phyloP scores from a whole-genome alignment of 805 yeast species.

The Candida silvatica region DNA sequence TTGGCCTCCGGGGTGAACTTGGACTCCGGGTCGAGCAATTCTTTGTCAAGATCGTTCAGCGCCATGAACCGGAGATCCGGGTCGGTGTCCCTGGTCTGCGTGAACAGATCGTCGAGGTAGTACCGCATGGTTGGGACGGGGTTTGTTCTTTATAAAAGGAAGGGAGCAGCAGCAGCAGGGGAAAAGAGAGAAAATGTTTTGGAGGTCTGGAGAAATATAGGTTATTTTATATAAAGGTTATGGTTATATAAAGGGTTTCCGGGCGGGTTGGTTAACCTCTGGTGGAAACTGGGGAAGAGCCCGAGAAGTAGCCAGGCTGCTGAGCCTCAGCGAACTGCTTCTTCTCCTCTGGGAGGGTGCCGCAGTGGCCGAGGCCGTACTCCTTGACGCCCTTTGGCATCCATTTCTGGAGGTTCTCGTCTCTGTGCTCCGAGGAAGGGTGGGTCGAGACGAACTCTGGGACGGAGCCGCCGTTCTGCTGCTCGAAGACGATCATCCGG shows the following conservation, averaged over 20 bases:
- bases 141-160: neutral
- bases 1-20: constrained; percentile 30
- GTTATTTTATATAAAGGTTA: too few species aligned
- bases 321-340: too few species aligned
- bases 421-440: constrained; percentile 74
- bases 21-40: constrained; percentile 23
- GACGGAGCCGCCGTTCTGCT: constrained; percentile 20
- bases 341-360: too few species aligned
- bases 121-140: too few species aligned
- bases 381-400: constrained; percentile 45
- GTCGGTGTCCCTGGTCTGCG: constrained; percentile 55
- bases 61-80: constrained; percentile 86
- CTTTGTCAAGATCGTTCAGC: constrained; percentile 57
- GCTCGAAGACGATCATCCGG: constrained; percentile 58
- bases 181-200: constrained; percentile 1
- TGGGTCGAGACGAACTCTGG: constrained; percentile 80
- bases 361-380: constrained; percentile 20
- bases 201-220: neutral
- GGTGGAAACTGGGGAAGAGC: too few species aligned
- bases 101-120: constrained; percentile 23
- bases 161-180: neutral
- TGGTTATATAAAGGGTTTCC: too few species aligned
- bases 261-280: too few species aligned
- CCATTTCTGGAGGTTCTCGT: constrained; percentile 61
- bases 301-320: too few species aligned